A percentile compares a stretch with the other conserved stretches of the same genome.
Conservation (phyloP, 495 filamentous ascomycete genomes). For the Tuber borchii region DNA sequence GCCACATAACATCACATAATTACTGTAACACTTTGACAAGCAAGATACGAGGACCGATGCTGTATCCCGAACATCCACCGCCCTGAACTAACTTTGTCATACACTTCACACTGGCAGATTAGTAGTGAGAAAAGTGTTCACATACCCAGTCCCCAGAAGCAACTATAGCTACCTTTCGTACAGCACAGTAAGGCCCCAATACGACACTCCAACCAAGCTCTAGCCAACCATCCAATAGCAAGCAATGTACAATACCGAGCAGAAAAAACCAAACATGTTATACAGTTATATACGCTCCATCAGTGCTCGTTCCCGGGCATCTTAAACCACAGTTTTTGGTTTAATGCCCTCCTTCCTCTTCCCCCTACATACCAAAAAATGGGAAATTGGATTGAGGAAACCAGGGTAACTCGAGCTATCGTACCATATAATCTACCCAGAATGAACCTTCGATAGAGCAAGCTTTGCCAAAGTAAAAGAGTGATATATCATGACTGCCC, state of each 20-base stretch:
- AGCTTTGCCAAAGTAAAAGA: background rate
- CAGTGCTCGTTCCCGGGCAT: constrained; percentile 5
- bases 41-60: background rate
- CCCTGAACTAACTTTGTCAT: background rate
- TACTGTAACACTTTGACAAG: background rate
- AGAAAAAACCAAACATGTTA: background rate
- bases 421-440: background rate
- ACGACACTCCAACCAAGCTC: background rate
- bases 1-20: background rate
- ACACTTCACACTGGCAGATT: background rate
- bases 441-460: background rate
- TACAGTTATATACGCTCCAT: background rate
- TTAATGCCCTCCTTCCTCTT: background rate
- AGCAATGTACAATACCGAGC: background rate
- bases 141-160: background rate
- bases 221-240: background rate
- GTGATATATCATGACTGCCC: background rate
- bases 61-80: background rate
- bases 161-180: background rate
- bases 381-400: background rate
- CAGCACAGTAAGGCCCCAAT: background rate
- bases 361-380: too few species aligned
- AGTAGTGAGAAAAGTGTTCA: background rate
- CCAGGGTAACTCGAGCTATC: background rate
- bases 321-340: constrained; percentile 13